phyloP scores from a whole-genome alignment of 1,139 yeast species.

The Suhomyces panamericanus region DNA sequence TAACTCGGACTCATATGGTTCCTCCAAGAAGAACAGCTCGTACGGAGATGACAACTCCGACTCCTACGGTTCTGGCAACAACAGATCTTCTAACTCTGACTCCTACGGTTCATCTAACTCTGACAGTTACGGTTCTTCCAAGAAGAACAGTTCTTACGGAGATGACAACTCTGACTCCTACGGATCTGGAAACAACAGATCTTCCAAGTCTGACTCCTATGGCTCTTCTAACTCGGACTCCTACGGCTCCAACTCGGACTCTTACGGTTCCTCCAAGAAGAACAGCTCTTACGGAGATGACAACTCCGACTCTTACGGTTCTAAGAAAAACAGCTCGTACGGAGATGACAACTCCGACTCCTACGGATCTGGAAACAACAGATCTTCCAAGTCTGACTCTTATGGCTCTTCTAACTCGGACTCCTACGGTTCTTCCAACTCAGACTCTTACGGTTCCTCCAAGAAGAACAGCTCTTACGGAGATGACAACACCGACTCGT shows the following conservation, averaged over 20 bases:
- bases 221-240: too few relatives aligned
- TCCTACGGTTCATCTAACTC: slow-evolving; percentile 15
- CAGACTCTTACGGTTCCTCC: slow-evolving; percentile 3
- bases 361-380: slow-evolving; percentile 12
- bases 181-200: slow-evolving; percentile 8
- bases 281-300: slow-evolving; percentile 18
- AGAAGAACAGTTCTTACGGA: too few relatives aligned
- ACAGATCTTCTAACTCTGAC: slow-evolving; percentile 14
- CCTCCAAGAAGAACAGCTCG: too few relatives aligned
- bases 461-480: slow-evolving; percentile 7
- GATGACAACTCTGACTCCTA: too few relatives aligned
- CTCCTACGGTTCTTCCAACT: slow-evolving; percentile 11
- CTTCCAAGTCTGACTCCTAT: too few relatives aligned
- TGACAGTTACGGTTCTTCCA: neutral
- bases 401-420: slow-evolving; percentile 14
- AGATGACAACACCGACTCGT: neutral
- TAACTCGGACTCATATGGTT: too few relatives aligned
- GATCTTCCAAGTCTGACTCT: slow-evolving; percentile 1
- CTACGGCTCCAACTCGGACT: too few relatives aligned
- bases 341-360: too few relatives aligned
- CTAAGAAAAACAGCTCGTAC: neutral
- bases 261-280: too few relatives aligned
- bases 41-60: too few relatives aligned
- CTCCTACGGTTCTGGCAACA: slow-evolving; percentile 3
- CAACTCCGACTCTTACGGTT: slow-evolving; percentile 14